These are phyloP conservation scores for Tricholoma sp. DNA, from an alignment of 768 basidiomycete species.

Conservation along the genomic window DNA sequence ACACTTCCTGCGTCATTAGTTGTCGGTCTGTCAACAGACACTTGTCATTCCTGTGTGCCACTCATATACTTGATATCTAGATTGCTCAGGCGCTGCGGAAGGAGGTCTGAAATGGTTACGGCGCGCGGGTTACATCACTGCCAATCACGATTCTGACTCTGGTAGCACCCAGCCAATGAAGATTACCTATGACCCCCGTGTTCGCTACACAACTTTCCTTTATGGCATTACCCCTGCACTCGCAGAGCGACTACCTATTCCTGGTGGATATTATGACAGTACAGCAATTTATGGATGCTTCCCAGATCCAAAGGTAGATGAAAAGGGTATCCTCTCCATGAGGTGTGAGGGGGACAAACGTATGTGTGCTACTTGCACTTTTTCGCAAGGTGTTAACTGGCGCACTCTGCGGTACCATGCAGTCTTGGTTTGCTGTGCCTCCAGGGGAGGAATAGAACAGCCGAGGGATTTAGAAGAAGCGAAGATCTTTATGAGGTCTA, in stretches of 20 bases:
- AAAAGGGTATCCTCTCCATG: too few relatives aligned
- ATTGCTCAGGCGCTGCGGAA: slow-evolving; percentile 24
- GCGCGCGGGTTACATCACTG: slow-evolving; percentile 13
- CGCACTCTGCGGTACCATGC: background rate
- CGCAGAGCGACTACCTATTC: too few relatives aligned
- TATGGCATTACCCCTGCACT: too few relatives aligned
- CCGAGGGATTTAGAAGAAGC: background rate
- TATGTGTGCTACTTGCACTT: background rate
- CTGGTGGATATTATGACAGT: too few relatives aligned
- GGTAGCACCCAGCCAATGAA: background rate
- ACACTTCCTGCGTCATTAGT: background rate
- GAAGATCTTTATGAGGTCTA: background rate
- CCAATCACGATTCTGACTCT: background rate
- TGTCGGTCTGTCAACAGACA: background rate
- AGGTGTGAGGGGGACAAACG: background rate
- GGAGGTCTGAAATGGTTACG: slow-evolving; percentile 22
- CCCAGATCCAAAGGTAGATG: too few relatives aligned
- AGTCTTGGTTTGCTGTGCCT: background rate
- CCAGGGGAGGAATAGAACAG: background rate
- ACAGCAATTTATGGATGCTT: too few relatives aligned
- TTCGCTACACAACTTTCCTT: too few relatives aligned
- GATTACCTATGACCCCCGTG: too few relatives aligned
- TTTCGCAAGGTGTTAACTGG: background rate
- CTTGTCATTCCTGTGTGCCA: background rate
- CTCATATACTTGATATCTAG: slow-evolving; percentile 8